phyloP scores from a whole-genome alignment of 208 protist species.

The Trypanosoma platydactyli region DNA sequence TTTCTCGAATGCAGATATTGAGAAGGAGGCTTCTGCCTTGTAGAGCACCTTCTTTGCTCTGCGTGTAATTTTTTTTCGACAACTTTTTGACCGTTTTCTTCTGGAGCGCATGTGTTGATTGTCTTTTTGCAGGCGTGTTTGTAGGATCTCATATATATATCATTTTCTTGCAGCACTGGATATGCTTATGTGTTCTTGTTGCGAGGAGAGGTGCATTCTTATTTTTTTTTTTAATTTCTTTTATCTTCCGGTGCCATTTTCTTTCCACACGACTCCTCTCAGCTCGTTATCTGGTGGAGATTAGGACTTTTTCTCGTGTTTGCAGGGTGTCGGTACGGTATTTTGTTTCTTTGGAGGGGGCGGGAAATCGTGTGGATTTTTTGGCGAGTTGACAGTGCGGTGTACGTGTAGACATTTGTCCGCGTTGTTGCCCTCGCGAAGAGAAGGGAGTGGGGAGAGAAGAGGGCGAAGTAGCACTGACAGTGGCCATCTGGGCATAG shows the following conservation, averaged over 20 bases:
- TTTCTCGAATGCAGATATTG: constrained; percentile 31
- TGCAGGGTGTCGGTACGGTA: neutral
- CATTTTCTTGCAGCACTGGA: neutral
- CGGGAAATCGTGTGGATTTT: too few species aligned
- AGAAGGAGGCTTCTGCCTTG: constrained; percentile 31
- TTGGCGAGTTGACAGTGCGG: too few species aligned
- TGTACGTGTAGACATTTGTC: neutral
- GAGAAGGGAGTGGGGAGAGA: too few species aligned
- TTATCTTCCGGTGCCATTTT: neutral
- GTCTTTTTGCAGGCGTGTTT: neutral
- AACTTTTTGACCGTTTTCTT: constrained; percentile 6
- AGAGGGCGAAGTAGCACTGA: too few species aligned
- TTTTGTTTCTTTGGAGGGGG: constrained; percentile 14
- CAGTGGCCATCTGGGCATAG: too few species aligned
- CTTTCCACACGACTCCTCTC: neutral
- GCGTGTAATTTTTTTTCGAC: neutral
- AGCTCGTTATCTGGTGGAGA: too few species aligned
- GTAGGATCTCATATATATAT: neutral
- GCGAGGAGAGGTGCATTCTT: neutral
- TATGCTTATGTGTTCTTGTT: too few species aligned
- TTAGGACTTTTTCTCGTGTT: constrained; percentile 1
- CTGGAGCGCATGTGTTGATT: too few species aligned
- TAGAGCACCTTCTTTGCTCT: neutral
- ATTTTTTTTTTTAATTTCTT: neutral
- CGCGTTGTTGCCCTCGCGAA: too few species aligned